These are phyloP conservation scores for Scorias spongiosa DNA, from an alignment of 2,329 filamentous ascomycete species.

Conservation along the genomic window DNA sequence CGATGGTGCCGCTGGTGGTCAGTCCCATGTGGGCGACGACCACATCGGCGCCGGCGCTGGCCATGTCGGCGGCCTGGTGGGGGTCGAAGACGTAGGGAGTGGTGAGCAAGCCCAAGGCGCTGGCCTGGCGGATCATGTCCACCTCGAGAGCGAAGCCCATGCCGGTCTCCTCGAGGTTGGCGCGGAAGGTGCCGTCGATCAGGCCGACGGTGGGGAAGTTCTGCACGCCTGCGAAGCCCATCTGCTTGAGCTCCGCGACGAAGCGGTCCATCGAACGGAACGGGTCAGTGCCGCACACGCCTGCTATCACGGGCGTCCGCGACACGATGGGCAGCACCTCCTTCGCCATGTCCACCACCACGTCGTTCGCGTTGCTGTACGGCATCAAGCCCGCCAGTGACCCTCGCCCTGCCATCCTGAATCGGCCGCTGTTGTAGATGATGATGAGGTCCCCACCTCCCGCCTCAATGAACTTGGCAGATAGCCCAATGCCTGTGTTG, in stretches of 20 bases:
- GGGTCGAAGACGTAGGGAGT: conserved; percentile 55
- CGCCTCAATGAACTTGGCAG: conserved; percentile 54
- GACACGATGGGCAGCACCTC: conserved; percentile 53
- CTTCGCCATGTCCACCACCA: conserved; percentile 53
- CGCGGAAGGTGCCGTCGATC: conserved; percentile 52
- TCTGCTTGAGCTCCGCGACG: conserved; percentile 41
- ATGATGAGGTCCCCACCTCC: conserved; percentile 56
- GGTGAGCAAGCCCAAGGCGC: conserved; percentile 45
- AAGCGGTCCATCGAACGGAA: conserved; percentile 49
- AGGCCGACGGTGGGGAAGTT: conserved; percentile 62
- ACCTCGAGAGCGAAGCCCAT: conserved; percentile 56
- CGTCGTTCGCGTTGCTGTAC: conserved; percentile 54
- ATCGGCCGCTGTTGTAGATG: conserved; percentile 57
- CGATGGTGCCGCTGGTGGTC: conserved; percentile 49
- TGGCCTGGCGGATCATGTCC: conserved; percentile 48
- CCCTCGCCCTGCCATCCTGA: conserved; percentile 57
- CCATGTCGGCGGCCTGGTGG: conserved; percentile 47
- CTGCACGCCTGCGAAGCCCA: conserved; percentile 55
- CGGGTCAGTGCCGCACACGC: conserved; percentile 56
- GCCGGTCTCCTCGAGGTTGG: conserved; percentile 54
- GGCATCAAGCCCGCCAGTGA: conserved; percentile 57
- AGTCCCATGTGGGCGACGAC: conserved; percentile 55
- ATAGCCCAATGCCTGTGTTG: conserved; percentile 46
- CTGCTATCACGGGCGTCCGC: conserved; percentile 51
- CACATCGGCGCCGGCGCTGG: conserved; percentile 48